Conservation (phyloP, 2,329 filamentous ascomycete genomes). For the Exophiala xenobiotica region DNA sequence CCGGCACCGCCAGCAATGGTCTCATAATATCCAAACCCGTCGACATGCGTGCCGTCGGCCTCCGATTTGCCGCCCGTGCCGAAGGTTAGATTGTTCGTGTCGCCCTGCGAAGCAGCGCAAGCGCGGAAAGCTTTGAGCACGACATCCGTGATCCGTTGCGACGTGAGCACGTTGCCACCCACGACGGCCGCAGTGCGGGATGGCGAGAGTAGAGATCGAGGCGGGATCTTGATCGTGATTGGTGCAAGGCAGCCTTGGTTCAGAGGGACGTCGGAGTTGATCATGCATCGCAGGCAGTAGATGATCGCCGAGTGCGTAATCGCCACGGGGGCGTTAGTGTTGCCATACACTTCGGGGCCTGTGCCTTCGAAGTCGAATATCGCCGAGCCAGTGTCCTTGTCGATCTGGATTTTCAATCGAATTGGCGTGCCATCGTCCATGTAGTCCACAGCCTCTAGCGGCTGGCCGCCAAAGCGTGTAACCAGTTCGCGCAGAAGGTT, state of each 20-base stretch:
- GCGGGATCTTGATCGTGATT: constrained; percentile 31
- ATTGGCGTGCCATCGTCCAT: constrained; percentile 45
- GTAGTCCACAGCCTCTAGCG: constrained; percentile 37
- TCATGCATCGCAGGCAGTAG: constrained; percentile 34
- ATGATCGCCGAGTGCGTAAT: constrained; percentile 40
- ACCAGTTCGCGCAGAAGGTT: constrained; percentile 32
- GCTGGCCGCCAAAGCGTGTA: constrained; percentile 20
- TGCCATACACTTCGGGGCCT: constrained; percentile 36
- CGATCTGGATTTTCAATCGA: constrained; percentile 36
- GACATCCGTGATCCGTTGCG: constrained; percentile 34
- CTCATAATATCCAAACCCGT: constrained; percentile 73
- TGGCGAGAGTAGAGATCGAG: constrained; percentile 33
- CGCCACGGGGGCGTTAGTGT: constrained; percentile 40
- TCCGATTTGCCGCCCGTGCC: constrained; percentile 24
- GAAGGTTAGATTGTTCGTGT: constrained; percentile 35
- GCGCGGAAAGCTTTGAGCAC: constrained; percentile 36
- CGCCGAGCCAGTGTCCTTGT: constrained; percentile 34
- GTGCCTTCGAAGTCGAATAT: constrained; percentile 46
- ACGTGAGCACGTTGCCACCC: constrained; percentile 33
- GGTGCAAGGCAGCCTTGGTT: constrained; percentile 36
- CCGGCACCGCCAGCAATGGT: constrained; percentile 77
- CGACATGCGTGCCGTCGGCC: constrained; percentile 5
- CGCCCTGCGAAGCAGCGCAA: constrained; percentile 32
- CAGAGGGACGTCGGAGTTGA: constrained; percentile 35
- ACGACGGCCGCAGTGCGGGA: constrained; percentile 33